These are phyloP conservation scores for Gynochthodes officinalis DNA, from an alignment of 257 asterid genomes.

Conservation along the genomic window DNA sequence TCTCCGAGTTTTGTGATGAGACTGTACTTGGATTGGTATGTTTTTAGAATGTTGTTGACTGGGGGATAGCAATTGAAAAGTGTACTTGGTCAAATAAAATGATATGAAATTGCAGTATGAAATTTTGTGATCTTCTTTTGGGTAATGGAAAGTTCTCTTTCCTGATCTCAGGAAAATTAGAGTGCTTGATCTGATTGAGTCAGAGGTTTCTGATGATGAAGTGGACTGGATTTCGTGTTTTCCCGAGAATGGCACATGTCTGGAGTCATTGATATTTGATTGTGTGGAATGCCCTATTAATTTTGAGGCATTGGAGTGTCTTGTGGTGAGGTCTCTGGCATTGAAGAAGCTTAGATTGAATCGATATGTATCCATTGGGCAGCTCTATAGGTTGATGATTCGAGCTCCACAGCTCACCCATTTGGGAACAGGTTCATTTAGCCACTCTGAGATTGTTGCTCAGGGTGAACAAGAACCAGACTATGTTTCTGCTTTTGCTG, in stretches of 20 bases:
- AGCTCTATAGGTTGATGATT: slow-evolving; percentile 42
- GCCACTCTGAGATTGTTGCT: slow-evolving; percentile 18
- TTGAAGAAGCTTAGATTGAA: slow-evolving; percentile 45
- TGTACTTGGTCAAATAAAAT: not conserved
- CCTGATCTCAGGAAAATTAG: slow-evolving; percentile 40
- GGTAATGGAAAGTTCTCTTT: slow-evolving; percentile 3
- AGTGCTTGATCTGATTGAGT: slow-evolving; percentile 49
- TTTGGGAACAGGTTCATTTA: slow-evolving; percentile 52
- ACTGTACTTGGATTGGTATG: not conserved
- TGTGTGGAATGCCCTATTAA: slow-evolving; percentile 42
- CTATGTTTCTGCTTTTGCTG: slow-evolving; percentile 42
- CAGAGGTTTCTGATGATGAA: slow-evolving; percentile 40
- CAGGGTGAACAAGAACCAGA: slow-evolving; percentile 42
- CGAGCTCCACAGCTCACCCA: slow-evolving; percentile 55
- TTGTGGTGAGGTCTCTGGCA: slow-evolving; percentile 43
- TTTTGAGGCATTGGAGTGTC: slow-evolving; percentile 44
- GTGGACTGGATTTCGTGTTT: slow-evolving; percentile 54
- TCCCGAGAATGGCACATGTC: slow-evolving; percentile 38
- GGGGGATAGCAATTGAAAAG: not conserved
- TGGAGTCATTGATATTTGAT: slow-evolving; percentile 45
- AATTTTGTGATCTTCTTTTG: not conserved
- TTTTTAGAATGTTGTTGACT: not conserved
- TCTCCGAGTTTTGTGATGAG: not conserved
- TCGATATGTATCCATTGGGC: slow-evolving; percentile 29
- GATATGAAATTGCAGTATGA: not conserved